Evolutionary conservation across 2,329 filamentous ascomycete species (phyloP).

Genomic region (Pyrenochaeta sp.): DNA sequence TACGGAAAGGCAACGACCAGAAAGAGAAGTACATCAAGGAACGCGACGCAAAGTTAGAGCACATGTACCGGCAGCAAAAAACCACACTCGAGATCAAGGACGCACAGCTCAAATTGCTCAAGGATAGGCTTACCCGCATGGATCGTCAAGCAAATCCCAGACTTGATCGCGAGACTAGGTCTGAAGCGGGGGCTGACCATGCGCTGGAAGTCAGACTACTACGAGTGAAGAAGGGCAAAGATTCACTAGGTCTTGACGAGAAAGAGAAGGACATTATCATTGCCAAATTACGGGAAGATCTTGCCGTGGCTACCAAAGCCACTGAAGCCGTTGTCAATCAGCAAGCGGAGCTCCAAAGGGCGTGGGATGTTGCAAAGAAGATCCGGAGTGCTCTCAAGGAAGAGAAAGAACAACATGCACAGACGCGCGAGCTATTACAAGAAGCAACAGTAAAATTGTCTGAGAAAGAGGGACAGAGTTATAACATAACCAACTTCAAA

Average conservation of each 20-base stretch:
- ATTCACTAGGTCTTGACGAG: constrained; percentile 17
- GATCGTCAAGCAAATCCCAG: constrained; percentile 32
- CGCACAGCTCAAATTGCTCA: constrained; percentile 38
- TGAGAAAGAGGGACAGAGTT: constrained; percentile 23
- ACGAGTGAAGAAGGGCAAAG: constrained; percentile 39
- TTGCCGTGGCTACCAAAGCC: constrained; percentile 25
- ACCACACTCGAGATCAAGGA: constrained; percentile 42
- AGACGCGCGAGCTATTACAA: constrained; percentile 38
- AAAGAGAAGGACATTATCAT: constrained; percentile 41
- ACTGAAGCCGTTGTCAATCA: constrained; percentile 36
- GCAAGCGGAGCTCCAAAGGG: constrained; percentile 41
- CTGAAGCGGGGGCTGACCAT: constrained; percentile 34
- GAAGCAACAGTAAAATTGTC: constrained; percentile 27
- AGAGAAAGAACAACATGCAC: constrained; percentile 36
- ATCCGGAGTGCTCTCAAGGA: constrained; percentile 37
- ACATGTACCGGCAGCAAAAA: constrained; percentile 36
- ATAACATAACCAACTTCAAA: constrained; percentile 10
- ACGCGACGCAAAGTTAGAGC: constrained; percentile 37
- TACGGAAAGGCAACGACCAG: constrained; percentile 47
- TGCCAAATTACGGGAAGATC: constrained; percentile 36
- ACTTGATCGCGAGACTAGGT: constrained; percentile 15
- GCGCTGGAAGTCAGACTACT: constrained; percentile 43
- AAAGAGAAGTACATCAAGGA: constrained; percentile 45
- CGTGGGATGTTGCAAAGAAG: constrained; percentile 44
- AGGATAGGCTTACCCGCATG: constrained; percentile 37